These are phyloP conservation scores for Brassica balearica DNA, from an alignment of 441 rosid genomes.

Conservation along the genomic window DNA sequence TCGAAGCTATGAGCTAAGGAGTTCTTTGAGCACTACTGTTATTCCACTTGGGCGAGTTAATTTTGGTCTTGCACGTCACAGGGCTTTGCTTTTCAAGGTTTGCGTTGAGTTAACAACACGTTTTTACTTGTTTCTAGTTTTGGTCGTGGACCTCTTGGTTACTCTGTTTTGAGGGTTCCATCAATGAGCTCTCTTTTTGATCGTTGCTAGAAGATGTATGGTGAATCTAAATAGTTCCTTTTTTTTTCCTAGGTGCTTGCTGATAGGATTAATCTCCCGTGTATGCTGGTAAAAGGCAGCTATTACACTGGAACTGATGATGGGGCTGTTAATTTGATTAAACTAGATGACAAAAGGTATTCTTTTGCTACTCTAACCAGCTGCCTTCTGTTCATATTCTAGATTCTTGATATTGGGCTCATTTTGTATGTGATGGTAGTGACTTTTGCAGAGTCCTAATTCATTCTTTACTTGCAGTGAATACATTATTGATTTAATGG, in stretches of 20 bases:
- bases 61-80: conserved; percentile 94
- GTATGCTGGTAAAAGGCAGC: conserved; percentile 97
- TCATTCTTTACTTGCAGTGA: conserved; percentile 66
- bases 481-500: conserved; percentile 97
- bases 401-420: conserved; percentile 27
- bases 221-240: conserved; percentile 35
- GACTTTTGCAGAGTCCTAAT: conserved; percentile 29
- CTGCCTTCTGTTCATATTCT: conserved; percentile 24
- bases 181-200: conserved; percentile 13
- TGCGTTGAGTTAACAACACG: not conserved
- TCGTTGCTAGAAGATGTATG: conserved; percentile 26
- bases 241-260: conserved; percentile 77
- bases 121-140: not conserved
- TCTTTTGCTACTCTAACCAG: conserved; percentile 18
- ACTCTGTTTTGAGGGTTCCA: conserved; percentile 19
- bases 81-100: conserved; percentile 99
- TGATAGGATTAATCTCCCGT: conserved; percentile 87
- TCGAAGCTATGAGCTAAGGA: conserved; percentile 67
- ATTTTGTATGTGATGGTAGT: conserved; percentile 36
- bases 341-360: conserved; percentile 79
- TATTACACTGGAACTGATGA: conserved; percentile 98
- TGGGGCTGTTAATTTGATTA: conserved; percentile 93
- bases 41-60: conserved; percentile 91
- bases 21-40: conserved; percentile 65
- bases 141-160: conserved; percentile 16